phyloP scores from a whole-genome alignment of 129 eudicot species.

The Helianthus tuberosus region DNA sequence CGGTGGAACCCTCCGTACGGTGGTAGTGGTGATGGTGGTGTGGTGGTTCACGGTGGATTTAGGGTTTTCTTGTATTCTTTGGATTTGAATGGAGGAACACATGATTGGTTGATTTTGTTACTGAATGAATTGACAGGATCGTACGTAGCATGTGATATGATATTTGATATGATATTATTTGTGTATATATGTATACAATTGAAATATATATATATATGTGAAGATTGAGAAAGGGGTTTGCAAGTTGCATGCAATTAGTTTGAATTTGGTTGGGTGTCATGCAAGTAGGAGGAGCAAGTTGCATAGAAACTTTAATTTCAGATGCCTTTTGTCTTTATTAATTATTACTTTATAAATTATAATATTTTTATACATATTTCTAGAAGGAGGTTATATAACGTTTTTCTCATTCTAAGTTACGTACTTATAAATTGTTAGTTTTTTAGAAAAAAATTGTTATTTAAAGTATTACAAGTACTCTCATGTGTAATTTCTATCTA shows the following conservation, averaged over 20 bases:
- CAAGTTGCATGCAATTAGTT: constrained; percentile 18
- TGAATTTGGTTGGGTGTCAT: constrained; percentile 12
- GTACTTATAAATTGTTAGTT: not conserved
- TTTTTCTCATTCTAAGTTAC: constrained; percentile 14
- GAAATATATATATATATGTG: not conserved
- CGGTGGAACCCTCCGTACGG: not conserved
- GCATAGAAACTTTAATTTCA: constrained; percentile 9
- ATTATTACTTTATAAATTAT: not conserved
- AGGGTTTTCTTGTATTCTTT: not conserved
- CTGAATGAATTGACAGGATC: not conserved
- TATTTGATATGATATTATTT: not conserved
- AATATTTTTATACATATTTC: not conserved
- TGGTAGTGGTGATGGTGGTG: not conserved
- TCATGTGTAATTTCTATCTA: too few species aligned
- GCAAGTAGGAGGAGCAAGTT: constrained; percentile 19
- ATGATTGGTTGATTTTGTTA: constrained; percentile 1
- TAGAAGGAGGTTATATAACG: constrained; percentile 7
- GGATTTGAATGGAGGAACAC: constrained; percentile 13
- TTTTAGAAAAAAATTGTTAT: not conserved
- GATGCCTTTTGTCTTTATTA: constrained; percentile 14
- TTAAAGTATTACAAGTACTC: too few species aligned
- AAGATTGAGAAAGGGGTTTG: constrained; percentile 9
- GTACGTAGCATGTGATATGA: constrained; percentile 14
- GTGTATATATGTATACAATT: not conserved
- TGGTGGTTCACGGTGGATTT: constrained; percentile 17